Evolutionary conservation across 2,329 filamentous ascomycete species (phyloP), one percentile per base, ranked within the genome.

Genomic region (Dactylonectria estremocensis): DNA sequence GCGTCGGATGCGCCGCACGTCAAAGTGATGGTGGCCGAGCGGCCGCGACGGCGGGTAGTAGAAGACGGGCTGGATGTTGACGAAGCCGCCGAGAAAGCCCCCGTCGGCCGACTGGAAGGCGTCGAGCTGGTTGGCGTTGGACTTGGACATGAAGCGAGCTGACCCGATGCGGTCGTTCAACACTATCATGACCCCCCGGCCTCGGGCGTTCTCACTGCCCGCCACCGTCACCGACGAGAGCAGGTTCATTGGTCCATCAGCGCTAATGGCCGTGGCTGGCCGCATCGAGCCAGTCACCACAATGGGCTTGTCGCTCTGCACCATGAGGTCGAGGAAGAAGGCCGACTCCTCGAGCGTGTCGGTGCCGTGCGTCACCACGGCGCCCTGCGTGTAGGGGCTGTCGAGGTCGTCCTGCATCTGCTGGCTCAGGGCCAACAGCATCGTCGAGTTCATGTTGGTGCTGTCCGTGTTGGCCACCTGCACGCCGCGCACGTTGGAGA

Each of bases 291-390:
- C 89, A 2, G 89, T 89, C 24, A 89, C 74, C 4, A 91, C 84
- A 5, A 91, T 83, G 1, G 89, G 89, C 77, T 91, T 91, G 33
- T 82, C 82, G 49, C 84, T 87, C 70, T 85, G 85, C 37, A 90
- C 76, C 0, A 87, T 89, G 3, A 88, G 78, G 69, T 91, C 87
- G 9, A 91, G 80, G 80, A 90, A 91, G 80, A 91, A 91, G 9
- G 89, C 87, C 0, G 87, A 86, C 77, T 91, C 89, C 72, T 91
- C 89, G 1, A 92, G 81, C 0, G 88, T 90, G 72, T 92, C 90
- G 9, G 90, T 92, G 54, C 90, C 90, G 72, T 92, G 90, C 0
- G 90, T 91, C 60, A 92, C 80, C 6, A 91, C 87, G 7, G 86
- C 87, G 40, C 85, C 88, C 78, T 81, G 78, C 37, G 78, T 79